These are phyloP conservation scores for Alternaria rosae DNA, from an alignment of 2,329 filamentous ascomycete genomes.

Conservation along the genomic window DNA sequence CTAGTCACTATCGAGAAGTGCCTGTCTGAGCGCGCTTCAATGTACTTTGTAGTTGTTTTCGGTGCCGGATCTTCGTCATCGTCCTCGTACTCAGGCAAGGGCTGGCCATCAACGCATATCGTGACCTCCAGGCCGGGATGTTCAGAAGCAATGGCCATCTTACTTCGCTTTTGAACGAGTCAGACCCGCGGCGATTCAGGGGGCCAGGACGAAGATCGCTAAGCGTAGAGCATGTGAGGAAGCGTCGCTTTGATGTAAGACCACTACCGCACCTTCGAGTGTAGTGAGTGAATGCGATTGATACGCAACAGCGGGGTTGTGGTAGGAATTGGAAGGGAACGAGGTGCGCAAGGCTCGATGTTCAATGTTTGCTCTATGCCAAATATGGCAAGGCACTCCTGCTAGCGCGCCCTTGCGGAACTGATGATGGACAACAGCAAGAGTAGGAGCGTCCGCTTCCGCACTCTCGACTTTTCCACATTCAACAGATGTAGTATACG, in stretches of 20 bases:
- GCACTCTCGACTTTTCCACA: too few species aligned
- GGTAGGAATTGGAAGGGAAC: background rate
- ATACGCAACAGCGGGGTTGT: background rate
- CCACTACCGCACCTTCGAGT: background rate
- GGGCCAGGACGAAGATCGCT: background rate
- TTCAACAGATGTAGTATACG: too few species aligned
- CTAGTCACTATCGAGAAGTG: conserved; percentile 1
- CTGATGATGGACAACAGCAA: too few species aligned
- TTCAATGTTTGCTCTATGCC: too few species aligned
- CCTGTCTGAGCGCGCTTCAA: conserved; percentile 9
- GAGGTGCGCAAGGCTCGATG: background rate
- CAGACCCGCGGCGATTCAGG: background rate
- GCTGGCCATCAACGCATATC: conserved; percentile 7
- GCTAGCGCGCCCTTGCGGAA: too few species aligned
- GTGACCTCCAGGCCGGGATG: conserved; percentile 10
- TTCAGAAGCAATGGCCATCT: conserved; percentile 16
- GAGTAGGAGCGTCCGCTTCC: too few species aligned
- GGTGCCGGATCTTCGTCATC: background rate
- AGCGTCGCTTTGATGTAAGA: background rate
- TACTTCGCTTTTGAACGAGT: background rate
- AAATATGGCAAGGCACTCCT: too few species aligned
- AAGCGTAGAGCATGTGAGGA: background rate
- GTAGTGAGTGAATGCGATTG: too few species aligned
- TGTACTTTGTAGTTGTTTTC: conserved; percentile 10
- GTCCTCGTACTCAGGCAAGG: conserved; percentile 17